Conservation (phyloP, 2,329 filamentous ascomycete genomes). For the Sphaerulina populicola region DNA sequence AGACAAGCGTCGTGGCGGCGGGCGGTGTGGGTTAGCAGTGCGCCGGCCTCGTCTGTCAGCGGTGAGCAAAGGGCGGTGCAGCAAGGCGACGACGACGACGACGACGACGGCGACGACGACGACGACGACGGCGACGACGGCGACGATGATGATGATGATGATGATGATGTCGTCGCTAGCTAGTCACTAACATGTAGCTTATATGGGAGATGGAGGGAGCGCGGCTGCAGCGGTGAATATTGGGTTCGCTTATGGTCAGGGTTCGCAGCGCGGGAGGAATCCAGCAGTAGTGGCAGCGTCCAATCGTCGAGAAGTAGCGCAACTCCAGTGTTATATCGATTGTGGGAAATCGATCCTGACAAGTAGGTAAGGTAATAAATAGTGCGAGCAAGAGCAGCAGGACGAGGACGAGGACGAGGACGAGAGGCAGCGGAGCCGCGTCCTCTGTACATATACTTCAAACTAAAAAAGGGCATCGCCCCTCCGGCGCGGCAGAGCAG, state of each 20-base stretch:
- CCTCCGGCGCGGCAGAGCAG: too few relatives aligned
- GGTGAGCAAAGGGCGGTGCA: conserved; percentile 10
- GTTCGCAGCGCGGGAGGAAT: conserved; percentile 12
- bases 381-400: background rate
- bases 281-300: conserved; percentile 3
- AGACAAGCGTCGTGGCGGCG: background rate
- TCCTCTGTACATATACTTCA: conserved; percentile 13
- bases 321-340: background rate
- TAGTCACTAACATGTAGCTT: conserved; percentile 1
- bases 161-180: conserved; percentile 3
- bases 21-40: conserved; percentile 12
- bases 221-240: conserved; percentile 15
- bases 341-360: background rate
- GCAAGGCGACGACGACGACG: background rate
- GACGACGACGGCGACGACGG: background rate
- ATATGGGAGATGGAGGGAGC: conserved; percentile 10
- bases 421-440: conserved; percentile 10
- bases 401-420: background rate
- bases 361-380: background rate
- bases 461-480: background rate
- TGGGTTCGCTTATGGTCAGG: conserved; percentile 14
- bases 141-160: background rate
- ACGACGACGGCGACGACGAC: background rate
- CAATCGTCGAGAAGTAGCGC: conserved; percentile 4
- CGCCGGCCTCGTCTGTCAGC: background rate